Conservation (phyloP, 2,329 filamentous ascomycete genomes). For the Bipolaris oryzae region DNA sequence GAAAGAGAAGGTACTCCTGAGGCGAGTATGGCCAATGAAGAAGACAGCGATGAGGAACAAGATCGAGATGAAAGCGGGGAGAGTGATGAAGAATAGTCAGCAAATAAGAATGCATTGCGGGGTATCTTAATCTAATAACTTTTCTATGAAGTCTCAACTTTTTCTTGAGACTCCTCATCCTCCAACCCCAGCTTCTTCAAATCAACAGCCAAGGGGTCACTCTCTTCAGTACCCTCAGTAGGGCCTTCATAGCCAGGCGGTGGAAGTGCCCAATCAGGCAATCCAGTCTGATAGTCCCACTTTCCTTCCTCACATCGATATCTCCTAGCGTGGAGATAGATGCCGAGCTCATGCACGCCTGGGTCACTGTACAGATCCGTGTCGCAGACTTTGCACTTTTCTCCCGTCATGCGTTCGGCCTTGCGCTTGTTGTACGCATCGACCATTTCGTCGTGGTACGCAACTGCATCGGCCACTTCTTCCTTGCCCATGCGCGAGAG, state of each 20-base stretch:
- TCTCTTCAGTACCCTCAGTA: slow-evolving; percentile 63
- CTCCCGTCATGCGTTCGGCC: slow-evolving; percentile 90
- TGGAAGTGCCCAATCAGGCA: slow-evolving; percentile 87
- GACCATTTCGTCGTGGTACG: slow-evolving; percentile 93
- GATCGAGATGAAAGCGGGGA: not conserved
- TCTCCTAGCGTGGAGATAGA: slow-evolving; percentile 90
- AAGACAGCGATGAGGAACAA: not conserved
- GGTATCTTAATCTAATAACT: slow-evolving; percentile 13
- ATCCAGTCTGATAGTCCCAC: slow-evolving; percentile 85
- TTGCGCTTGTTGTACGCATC: slow-evolving; percentile 87
- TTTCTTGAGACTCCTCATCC: slow-evolving; percentile 20
- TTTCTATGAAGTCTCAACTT: not conserved
- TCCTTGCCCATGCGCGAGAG: slow-evolving; percentile 92
- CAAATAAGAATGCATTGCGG: slow-evolving; percentile 8
- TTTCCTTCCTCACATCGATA: slow-evolving; percentile 83
- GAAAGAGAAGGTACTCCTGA: slow-evolving; percentile 21
- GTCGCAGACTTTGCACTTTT: slow-evolving; percentile 78
- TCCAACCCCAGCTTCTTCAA: slow-evolving; percentile 49
- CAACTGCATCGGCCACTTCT: slow-evolving; percentile 86
- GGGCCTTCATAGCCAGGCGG: slow-evolving; percentile 75
- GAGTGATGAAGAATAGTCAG: not conserved
- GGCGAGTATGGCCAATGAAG: not conserved
- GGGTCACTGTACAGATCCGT: slow-evolving; percentile 94
- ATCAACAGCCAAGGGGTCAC: slow-evolving; percentile 54
- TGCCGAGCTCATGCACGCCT: slow-evolving; percentile 83